Conservation (phyloP, 768 basidiomycete genomes). For the Tylopilus sp. region DNA sequence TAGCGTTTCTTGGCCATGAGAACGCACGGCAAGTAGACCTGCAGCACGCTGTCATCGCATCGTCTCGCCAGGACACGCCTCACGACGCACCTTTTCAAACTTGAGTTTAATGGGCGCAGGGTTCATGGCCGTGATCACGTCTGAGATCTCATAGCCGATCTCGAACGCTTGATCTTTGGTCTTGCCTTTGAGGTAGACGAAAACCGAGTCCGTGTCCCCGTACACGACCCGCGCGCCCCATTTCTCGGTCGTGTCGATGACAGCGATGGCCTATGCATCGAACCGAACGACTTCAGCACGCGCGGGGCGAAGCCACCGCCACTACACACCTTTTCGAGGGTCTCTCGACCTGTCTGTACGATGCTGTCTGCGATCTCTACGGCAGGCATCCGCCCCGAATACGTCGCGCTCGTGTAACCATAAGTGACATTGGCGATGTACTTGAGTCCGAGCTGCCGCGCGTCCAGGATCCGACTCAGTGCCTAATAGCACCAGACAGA, state of each 20-base stretch:
- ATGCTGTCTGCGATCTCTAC: conserved; percentile 98
- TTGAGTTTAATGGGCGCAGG: conserved; percentile 93
- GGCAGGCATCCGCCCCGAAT: conserved; percentile 96
- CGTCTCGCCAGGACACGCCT: background rate
- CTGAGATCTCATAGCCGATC: conserved; percentile 91
- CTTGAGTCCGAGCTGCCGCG: conserved; percentile 90
- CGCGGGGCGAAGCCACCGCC: background rate
- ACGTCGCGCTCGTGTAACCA: conserved; percentile 92
- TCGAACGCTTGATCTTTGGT: conserved; percentile 92
- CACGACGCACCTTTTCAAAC: conserved; percentile 80
- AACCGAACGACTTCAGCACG: background rate
- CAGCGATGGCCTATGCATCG: conserved; percentile 63
- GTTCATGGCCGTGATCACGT: conserved; percentile 79
- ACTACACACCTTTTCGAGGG: conserved; percentile 76
- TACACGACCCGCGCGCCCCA: conserved; percentile 96
- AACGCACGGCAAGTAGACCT: conserved; percentile 94
- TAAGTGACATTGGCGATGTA: conserved; percentile 95
- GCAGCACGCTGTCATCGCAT: background rate
- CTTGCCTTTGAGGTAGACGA: conserved; percentile 85
- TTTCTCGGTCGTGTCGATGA: conserved; percentile 70
- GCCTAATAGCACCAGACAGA: conserved; percentile 43
- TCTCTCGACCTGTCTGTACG: conserved; percentile 94
- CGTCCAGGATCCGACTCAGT: conserved; percentile 74
- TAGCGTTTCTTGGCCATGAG: conserved; percentile 99
- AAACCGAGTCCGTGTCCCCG: conserved; percentile 96